Conservation (phyloP, 1,139 yeast genomes). For the Kodamaea suecica region DNA sequence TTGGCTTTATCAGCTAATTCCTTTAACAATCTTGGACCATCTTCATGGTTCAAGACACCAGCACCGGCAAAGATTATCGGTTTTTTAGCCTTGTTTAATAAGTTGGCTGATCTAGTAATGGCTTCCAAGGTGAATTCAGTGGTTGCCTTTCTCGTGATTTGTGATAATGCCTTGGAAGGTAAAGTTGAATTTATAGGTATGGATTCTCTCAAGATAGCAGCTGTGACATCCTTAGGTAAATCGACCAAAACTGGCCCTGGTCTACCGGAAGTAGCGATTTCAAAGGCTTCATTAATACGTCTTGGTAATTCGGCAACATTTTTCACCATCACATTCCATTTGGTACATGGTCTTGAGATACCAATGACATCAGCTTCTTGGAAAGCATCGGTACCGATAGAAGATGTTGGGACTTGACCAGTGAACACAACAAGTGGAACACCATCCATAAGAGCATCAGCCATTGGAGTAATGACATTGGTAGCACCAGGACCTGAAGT, state of each 20-base stretch:
- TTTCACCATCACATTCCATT: slow-evolving; percentile 99
- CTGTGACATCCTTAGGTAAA: slow-evolving; percentile 96
- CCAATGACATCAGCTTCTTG: slow-evolving; percentile 99
- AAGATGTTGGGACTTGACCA: slow-evolving; percentile 94
- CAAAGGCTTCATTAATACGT: slow-evolving; percentile 96
- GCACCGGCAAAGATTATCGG: slow-evolving; percentile 92
- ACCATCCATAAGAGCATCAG: slow-evolving; percentile 97
- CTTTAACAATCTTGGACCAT: slow-evolving; percentile 76
- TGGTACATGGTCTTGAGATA: slow-evolving; percentile 93
- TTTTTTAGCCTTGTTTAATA: slow-evolving; percentile 77
- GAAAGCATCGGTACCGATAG: slow-evolving; percentile 97
- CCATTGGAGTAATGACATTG: slow-evolving; percentile 94
- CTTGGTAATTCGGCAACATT: slow-evolving; percentile 90
- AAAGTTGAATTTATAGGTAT: slow-evolving; percentile 84
- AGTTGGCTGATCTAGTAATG: slow-evolving; percentile 70
- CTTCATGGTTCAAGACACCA: slow-evolving; percentile 76
- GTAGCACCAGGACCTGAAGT: slow-evolving; percentile 99
- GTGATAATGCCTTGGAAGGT: slow-evolving; percentile 75
- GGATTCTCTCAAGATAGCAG: slow-evolving; percentile 79
- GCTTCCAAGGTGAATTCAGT: slow-evolving; percentile 76
- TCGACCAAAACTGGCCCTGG: slow-evolving; percentile 99
- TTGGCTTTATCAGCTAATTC: slow-evolving; percentile 87
- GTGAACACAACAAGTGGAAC: slow-evolving; percentile 96
- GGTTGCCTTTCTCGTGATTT: slow-evolving; percentile 67
- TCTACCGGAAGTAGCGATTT: slow-evolving; percentile 92